These are phyloP conservation scores for Herpotrichia juniperi DNA, from an alignment of 2,329 filamentous ascomycete species.

Conservation along the genomic window DNA sequence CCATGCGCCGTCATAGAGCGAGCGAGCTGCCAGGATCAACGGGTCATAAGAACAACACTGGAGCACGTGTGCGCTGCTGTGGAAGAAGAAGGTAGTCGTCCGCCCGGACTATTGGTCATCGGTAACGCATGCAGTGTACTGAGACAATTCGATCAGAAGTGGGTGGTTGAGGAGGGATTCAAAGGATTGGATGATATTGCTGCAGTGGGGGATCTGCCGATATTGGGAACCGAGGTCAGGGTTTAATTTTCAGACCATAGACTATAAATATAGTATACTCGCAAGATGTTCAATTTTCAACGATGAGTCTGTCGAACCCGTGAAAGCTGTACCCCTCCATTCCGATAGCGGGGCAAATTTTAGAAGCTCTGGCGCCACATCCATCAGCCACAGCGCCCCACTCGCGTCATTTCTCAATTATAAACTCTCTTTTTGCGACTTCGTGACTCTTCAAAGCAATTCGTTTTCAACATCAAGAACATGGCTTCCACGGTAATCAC, in stretches of 20 bases:
- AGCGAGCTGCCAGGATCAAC: slow-evolving; percentile 91
- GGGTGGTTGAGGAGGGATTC: slow-evolving; percentile 90
- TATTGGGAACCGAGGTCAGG: neutral
- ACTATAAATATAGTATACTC: neutral
- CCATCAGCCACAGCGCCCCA: neutral
- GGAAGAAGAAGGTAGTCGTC: slow-evolving; percentile 85
- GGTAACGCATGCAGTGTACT: slow-evolving; percentile 84
- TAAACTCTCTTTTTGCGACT: neutral
- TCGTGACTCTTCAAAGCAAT: neutral
- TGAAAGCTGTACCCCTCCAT: no score
- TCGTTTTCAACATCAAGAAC: neutral
- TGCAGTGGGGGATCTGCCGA: slow-evolving; percentile 7
- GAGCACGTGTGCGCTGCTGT: slow-evolving; percentile 80
- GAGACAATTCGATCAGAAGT: slow-evolving; percentile 66
- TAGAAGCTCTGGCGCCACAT: neutral
- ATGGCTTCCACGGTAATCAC: slow-evolving; percentile 38
- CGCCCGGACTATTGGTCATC: slow-evolving; percentile 86
- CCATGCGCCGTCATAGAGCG: slow-evolving; percentile 93
- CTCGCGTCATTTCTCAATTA: neutral
- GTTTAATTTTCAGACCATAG: neutral
- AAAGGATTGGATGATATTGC: slow-evolving; percentile 64
- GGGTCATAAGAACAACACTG: slow-evolving; percentile 87
- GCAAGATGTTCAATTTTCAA: no score
- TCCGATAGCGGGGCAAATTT: neutral
- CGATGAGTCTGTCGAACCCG: no score